Conservation (phyloP, 495 filamentous ascomycete genomes). For the Schizothecium vesticola region DNA sequence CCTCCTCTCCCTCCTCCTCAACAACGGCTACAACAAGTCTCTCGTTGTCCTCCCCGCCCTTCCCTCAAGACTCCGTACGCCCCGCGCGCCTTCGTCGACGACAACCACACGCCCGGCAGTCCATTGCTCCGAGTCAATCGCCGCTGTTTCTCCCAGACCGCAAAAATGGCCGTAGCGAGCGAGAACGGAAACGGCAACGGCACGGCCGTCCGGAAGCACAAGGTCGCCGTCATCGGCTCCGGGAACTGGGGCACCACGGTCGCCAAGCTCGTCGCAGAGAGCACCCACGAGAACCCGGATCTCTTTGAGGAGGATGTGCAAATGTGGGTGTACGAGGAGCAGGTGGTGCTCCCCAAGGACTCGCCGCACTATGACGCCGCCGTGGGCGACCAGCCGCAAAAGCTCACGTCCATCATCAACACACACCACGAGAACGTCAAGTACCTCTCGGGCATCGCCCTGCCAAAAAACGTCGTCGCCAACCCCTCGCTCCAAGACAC, state of each 20-base stretch:
- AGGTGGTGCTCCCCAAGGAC: constrained; percentile 63
- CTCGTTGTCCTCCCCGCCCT: not conserved
- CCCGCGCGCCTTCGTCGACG: not conserved
- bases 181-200: constrained; percentile 15
- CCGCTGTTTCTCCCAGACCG: constrained; percentile 13
- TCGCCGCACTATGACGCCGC: constrained; percentile 53
- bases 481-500: constrained; percentile 81
- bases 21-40: not conserved
- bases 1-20: not conserved
- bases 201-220: constrained; percentile 64
- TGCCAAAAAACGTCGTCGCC: constrained; percentile 84
- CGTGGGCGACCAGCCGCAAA: constrained; percentile 57
- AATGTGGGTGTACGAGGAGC: constrained; percentile 97
- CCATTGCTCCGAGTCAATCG: not conserved
- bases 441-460: constrained; percentile 78
- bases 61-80: not conserved
- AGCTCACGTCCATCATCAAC: constrained; percentile 90
- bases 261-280: constrained; percentile 94
- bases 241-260: constrained; percentile 99
- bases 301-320: constrained; percentile 84
- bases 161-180: constrained; percentile 30
- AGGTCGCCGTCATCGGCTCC: constrained; percentile 88
- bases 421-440: constrained; percentile 92
- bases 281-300: constrained; percentile 66
- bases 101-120: constrained; percentile 1